Evolutionary conservation across 192 early-diverging fungal genomes (phyloP), one percentile per base, ranked within the genome.

Genomic region (Rhizoclosmatium globosum): DNA sequence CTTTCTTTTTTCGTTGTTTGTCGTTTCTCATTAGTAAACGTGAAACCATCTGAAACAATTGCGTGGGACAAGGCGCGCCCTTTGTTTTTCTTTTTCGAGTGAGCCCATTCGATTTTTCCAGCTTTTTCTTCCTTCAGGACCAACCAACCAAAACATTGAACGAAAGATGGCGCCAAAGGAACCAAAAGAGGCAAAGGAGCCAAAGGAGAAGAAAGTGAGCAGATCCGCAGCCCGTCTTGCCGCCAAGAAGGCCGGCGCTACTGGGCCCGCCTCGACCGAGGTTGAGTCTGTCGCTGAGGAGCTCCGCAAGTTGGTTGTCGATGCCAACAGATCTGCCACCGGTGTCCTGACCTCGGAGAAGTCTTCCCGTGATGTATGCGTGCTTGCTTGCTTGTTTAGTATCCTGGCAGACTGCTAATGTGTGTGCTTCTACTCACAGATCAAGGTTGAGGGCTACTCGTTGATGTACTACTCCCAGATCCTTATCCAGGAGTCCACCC

Each of bases 401-500:
- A 62, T 76, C 41, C 3, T 15, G 31, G 31, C 31, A 31, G 31
- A 31, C 17, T 19, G 45, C 44, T 67, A 47, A 42, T 46, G 60
- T 15, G 9, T 41, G 9, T 43, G 57, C 41, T 59, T 76, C 15
- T n/a, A 53, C 23, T 47, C 23, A 53, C 67, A 81, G 75, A 77
- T 77, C 62, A 77, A 89, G 78, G 95, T 99, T 68, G 96, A 98
- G 83, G 92, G 91, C 17, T 98, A 92, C 91, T 94, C 95, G 42
- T 92, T 99, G 72, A 93, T 92, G 58, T 98, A 93, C 89, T 95
- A 94, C 86, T 97, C 96, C 44, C 95, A 97, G 84, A 92, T 94
- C 78, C 91, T 99, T 65, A 93, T 99, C 81, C 90, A 94, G 68
- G 97, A 99, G 83, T 92, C 96, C 48, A 92, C 91, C 53, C 92